Evolutionary conservation across 2,329 filamentous ascomycete genomes (phyloP).

Genomic region (Pseudogymnoascus sp.): DNA sequence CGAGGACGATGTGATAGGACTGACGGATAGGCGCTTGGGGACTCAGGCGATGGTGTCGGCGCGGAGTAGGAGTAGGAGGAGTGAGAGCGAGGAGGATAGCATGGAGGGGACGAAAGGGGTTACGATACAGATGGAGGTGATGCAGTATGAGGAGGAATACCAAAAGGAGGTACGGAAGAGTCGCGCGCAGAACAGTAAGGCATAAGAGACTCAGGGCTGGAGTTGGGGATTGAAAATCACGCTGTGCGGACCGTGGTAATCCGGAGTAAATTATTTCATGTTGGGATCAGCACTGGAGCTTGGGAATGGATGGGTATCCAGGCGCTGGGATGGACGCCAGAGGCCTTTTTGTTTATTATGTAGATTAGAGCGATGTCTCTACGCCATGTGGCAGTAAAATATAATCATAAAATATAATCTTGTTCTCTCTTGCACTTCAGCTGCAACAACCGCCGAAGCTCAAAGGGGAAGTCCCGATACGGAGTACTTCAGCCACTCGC

Average conservation of each 20-base stretch:
- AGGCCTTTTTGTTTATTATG: background rate
- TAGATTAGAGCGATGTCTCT: background rate
- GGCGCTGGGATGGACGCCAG: background rate
- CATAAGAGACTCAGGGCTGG: background rate
- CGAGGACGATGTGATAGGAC: background rate
- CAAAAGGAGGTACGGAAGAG: background rate
- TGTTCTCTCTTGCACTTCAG: background rate
- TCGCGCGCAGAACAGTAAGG: background rate
- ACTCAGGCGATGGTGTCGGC: background rate
- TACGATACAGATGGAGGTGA: conserved; percentile 7
- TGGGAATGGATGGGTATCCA: background rate
- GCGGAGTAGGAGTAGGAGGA: background rate
- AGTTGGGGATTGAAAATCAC: background rate
- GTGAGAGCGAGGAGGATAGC: background rate
- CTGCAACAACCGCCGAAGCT: background rate
- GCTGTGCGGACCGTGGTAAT: background rate
- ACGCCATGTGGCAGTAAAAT: background rate
- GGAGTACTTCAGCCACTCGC: background rate
- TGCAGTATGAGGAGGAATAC: background rate
- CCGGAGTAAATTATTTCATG: background rate
- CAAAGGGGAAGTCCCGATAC: background rate
- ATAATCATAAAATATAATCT: background rate
- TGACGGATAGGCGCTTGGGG: background rate
- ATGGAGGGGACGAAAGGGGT: background rate
- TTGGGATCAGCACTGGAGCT: background rate